These are phyloP conservation scores for Exophiala xenobiotica DNA, from an alignment of 2,329 filamentous ascomycete species.

Conservation along the genomic window DNA sequence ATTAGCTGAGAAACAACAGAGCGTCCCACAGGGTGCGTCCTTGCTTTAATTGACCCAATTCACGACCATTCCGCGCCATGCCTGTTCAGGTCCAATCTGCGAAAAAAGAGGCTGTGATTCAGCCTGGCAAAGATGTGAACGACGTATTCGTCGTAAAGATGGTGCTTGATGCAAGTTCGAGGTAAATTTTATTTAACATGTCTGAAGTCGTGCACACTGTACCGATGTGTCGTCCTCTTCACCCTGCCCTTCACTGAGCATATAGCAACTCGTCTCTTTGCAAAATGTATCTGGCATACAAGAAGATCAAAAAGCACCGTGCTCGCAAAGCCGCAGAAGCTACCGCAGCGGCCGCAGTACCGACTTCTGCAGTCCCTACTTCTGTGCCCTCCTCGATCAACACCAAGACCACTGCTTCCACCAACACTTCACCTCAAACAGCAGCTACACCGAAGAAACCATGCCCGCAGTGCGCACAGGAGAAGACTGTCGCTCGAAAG, in stretches of 20 bases:
- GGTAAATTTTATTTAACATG: background rate
- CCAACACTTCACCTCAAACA: background rate
- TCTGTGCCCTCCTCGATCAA: background rate
- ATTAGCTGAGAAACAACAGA: too few species aligned
- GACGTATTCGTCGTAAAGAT: background rate
- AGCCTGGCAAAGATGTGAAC: constrained; percentile 1
- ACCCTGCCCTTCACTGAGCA: background rate
- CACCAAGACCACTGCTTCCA: background rate
- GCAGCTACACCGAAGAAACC: constrained; percentile 5
- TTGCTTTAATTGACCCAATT: background rate
- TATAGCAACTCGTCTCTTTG: background rate
- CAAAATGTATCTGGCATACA: constrained; percentile 1
- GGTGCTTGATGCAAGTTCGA: background rate
- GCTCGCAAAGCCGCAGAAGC: constrained; percentile 17
- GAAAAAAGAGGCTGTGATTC: background rate
- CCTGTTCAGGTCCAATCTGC: constrained; percentile 10
- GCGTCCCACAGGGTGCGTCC: too few species aligned
- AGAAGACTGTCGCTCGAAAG: constrained; percentile 38
- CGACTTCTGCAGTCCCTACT: background rate
- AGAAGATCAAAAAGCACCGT: constrained; percentile 18
- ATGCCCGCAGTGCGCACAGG: constrained; percentile 33
- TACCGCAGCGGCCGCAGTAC: background rate
- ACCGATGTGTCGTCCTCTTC: background rate
- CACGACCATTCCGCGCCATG: background rate
- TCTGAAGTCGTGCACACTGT: background rate